Evolutionary conservation across 352 stramenopile species (phyloP).

Genomic region (Phytophthora rubi): DNA sequence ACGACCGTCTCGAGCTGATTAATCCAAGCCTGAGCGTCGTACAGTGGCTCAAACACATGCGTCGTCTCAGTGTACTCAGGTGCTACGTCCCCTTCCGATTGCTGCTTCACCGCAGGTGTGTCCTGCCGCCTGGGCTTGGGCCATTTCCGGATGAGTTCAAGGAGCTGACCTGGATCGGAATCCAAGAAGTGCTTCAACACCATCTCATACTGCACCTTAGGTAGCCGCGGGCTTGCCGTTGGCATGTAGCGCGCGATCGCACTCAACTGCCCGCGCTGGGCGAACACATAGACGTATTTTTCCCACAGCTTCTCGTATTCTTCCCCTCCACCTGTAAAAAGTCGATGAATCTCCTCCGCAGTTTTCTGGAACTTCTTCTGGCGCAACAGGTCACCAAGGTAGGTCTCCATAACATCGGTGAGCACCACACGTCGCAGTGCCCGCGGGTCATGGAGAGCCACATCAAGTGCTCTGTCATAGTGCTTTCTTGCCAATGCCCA

Average conservation of each 20-base stretch:
- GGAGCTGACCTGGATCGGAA: slow-evolving; percentile 73
- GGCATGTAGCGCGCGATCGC: slow-evolving; percentile 78
- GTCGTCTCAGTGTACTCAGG: slow-evolving; percentile 78
- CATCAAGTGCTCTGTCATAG: slow-evolving; percentile 62
- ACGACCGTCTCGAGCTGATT: slow-evolving; percentile 82
- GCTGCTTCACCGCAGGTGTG: slow-evolving; percentile 22
- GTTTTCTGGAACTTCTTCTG: slow-evolving; percentile 77
- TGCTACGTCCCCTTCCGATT: slow-evolving; percentile 37
- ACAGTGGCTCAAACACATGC: slow-evolving; percentile 77
- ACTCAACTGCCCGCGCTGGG: slow-evolving; percentile 74
- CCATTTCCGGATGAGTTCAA: slow-evolving; percentile 86
- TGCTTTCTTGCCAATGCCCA: slow-evolving; percentile 73
- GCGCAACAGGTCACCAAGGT: slow-evolving; percentile 74
- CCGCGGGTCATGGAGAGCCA: slow-evolving; percentile 67
- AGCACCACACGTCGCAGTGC: slow-evolving; percentile 61
- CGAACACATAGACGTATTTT: slow-evolving; percentile 90
- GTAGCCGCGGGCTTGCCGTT: slow-evolving; percentile 72
- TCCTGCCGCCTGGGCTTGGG: slow-evolving; percentile 72
- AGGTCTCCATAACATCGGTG: slow-evolving; percentile 76
- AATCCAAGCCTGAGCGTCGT: slow-evolving; percentile 83
- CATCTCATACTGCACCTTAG: slow-evolving; percentile 84
- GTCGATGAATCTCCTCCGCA: slow-evolving; percentile 74
- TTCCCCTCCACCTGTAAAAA: slow-evolving; percentile 64
- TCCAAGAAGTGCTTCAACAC: slow-evolving; percentile 86
- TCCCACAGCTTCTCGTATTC: slow-evolving; percentile 78